These are phyloP conservation scores for Crataegus laevigata DNA, from an alignment of 306 rosid genomes.

Conservation along the genomic window DNA sequence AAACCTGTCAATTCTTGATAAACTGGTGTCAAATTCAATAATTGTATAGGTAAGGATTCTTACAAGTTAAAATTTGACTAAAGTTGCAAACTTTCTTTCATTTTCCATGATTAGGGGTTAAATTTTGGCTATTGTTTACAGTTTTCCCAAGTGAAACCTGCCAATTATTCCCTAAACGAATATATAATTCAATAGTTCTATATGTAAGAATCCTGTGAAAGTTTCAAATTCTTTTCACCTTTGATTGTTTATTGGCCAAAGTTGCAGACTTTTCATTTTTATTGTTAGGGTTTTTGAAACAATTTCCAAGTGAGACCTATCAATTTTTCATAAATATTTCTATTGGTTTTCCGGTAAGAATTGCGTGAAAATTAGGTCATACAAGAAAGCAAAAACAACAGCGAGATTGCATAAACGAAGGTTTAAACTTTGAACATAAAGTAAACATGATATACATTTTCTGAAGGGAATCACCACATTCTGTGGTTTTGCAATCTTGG, in stretches of 20 bases:
- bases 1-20: too few species aligned
- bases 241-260: too few species aligned
- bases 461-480: neutral
- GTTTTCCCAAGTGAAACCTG: neutral
- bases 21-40: too few species aligned
- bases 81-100: neutral
- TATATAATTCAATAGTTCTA: neutral
- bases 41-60: too few species aligned
- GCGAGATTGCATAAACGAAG: too few species aligned
- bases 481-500: neutral
- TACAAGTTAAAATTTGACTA: too few species aligned
- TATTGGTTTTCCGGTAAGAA: too few species aligned
- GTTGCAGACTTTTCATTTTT: neutral
- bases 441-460: neutral
- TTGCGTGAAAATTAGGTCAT: neutral
- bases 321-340: too few species aligned
- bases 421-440: neutral
- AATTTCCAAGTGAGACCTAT: too few species aligned
- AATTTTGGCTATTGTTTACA: neutral
- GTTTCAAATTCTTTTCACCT: too few species aligned
- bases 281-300: slow-evolving; percentile 64
- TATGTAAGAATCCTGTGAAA: neutral
- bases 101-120: neutral
- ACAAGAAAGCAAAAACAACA: neutral
- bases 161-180: neutral